These are phyloP conservation scores for Ceratocystis harringtonii DNA, from an alignment of 2,329 filamentous ascomycete species.

Conservation along the genomic window DNA sequence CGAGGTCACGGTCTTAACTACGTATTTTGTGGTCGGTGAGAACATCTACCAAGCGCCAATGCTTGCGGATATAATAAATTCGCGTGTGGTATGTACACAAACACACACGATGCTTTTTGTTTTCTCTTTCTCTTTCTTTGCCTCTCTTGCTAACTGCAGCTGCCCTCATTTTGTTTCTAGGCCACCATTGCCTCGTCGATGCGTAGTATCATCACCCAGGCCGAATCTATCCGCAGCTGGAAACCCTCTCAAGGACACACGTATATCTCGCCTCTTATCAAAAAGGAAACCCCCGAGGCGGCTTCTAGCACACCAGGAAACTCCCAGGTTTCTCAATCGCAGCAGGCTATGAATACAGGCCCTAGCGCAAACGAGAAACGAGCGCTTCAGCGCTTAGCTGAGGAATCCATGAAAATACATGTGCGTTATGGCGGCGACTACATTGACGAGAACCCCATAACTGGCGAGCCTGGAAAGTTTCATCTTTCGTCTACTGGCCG, in stretches of 20 bases:
- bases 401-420: slow-evolving; percentile 44
- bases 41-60: slow-evolving; percentile 53
- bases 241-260: slow-evolving; percentile 38
- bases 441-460: slow-evolving; percentile 54
- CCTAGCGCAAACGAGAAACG: slow-evolving; percentile 26
- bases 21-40: slow-evolving; percentile 50
- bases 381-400: slow-evolving; percentile 34
- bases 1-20: slow-evolving; percentile 42
- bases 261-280: slow-evolving; percentile 30
- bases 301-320: slow-evolving; percentile 22
- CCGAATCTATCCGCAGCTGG: slow-evolving; percentile 39
- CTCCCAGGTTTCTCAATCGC: slow-evolving; percentile 20
- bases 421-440: slow-evolving; percentile 47
- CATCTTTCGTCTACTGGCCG: slow-evolving; percentile 46
- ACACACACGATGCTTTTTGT: background rate
- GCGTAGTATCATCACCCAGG: slow-evolving; percentile 36
- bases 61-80: slow-evolving; percentile 43
- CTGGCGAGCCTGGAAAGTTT: slow-evolving; percentile 49
- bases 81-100: slow-evolving; percentile 35
- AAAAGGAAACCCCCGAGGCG: slow-evolving; percentile 20
- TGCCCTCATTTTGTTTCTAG: slow-evolving; percentile 22
- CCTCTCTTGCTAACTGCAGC: background rate
- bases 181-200: slow-evolving; percentile 41
- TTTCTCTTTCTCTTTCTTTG: background rate
- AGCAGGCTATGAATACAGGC: slow-evolving; percentile 1